Conservation (phyloP, 169 alveolate species). For the Neospora caninum region DNA sequence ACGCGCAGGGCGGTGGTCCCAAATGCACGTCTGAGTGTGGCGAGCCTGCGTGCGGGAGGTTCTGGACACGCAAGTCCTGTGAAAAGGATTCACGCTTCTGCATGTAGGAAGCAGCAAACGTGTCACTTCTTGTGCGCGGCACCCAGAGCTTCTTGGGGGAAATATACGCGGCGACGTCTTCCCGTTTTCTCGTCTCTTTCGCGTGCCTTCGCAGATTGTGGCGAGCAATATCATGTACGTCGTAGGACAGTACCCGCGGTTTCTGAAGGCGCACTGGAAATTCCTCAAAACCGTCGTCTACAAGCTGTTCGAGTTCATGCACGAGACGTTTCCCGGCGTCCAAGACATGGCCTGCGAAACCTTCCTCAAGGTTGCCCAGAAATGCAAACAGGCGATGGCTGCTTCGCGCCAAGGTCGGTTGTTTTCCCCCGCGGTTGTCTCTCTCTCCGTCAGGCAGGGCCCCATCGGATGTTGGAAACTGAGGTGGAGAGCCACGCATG, state of each 20-base stretch:
- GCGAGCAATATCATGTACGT: constrained; percentile 96
- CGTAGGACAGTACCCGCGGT: constrained; percentile 98
- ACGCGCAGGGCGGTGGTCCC: too few relatives aligned
- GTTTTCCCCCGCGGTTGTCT: constrained; percentile 39
- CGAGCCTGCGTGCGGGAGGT: too few relatives aligned
- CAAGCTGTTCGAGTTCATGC: constrained; percentile 99
- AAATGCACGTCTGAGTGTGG: too few relatives aligned
- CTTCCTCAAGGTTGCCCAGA: constrained; percentile 92
- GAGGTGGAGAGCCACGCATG: background rate
- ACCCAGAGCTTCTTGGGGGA: too few relatives aligned
- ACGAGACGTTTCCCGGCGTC: constrained; percentile 98
- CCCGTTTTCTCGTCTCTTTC: too few relatives aligned
- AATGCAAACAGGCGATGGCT: constrained; percentile 90
- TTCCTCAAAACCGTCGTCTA: constrained; percentile 97
- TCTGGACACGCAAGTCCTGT: too few relatives aligned
- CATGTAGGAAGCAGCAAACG: too few relatives aligned
- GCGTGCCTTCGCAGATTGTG: constrained; percentile 49
- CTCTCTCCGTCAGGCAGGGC: background rate
- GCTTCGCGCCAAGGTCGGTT: constrained; percentile 78
- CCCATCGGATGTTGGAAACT: background rate
- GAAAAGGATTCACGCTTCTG: too few relatives aligned
- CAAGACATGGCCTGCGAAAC: constrained; percentile 99
- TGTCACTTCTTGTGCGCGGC: too few relatives aligned
- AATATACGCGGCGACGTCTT: too few relatives aligned
- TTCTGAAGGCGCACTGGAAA: constrained; percentile 96